These are phyloP conservation scores for Podospora pseudoanserina DNA, from an alignment of 495 filamentous ascomycete genomes.

Conservation along the genomic window DNA sequence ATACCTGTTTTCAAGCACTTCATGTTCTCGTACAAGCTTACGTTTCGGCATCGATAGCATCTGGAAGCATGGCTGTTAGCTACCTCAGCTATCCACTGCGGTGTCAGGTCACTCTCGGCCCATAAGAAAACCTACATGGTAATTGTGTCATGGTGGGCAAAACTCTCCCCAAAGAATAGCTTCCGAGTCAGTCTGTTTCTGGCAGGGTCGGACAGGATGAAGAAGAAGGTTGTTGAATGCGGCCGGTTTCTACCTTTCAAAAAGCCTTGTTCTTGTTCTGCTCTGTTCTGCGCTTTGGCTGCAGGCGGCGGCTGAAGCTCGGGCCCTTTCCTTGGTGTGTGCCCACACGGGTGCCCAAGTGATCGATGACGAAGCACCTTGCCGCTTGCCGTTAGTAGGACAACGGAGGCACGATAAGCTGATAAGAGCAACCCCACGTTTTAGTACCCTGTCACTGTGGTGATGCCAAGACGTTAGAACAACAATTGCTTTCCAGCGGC, in stretches of 20 bases:
- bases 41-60: conserved; percentile 97
- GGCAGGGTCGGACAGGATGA: background rate
- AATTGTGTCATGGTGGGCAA: conserved; percentile 58
- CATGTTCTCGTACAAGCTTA: conserved; percentile 36
- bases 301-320: conserved; percentile 5
- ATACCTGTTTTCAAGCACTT: background rate
- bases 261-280: background rate
- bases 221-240: conserved; percentile 4
- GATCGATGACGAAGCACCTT: conserved; percentile 32
- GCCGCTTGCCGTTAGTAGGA: background rate
- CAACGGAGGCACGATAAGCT: conserved; percentile 29
- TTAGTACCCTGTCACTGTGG: conserved; percentile 18
- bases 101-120: conserved; percentile 12
- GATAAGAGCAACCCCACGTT: conserved; percentile 15
- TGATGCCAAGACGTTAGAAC: conserved; percentile 20
- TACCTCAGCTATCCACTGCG: background rate
- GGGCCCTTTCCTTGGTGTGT: conserved; percentile 28
- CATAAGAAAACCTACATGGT: conserved; percentile 58
- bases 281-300: background rate
- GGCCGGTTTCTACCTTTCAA: background rate
- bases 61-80: conserved; percentile 46
- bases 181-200: background rate
- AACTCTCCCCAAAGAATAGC: background rate
- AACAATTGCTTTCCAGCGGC: background rate
- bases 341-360: conserved; percentile 2